Base-by-base conservation (phyloP, 345 rosid species). In the Barbarea vulgaris region DNA sequence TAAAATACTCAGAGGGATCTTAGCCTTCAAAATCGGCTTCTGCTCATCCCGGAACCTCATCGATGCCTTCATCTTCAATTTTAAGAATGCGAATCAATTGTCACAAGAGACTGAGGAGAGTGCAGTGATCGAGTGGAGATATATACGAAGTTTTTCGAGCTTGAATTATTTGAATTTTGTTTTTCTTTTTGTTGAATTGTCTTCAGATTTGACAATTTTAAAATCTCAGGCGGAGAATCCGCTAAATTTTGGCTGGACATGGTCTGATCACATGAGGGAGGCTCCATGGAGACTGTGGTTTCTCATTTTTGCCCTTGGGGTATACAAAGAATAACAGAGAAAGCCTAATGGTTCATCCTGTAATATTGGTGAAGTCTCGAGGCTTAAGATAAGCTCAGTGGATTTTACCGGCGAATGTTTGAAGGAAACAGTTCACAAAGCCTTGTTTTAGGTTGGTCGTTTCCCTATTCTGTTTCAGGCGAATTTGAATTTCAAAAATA, bases 1-100 rank as follows among this genome's bases (percentile, higher is more conserved):
- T 21, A 86, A 46, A n/a, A 92, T 82, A 79, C 77, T 87, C 10
- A 89, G 79, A 10, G 97, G 96, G 9, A 90, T 83, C 64, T 92
- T 89, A 33, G 94, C 94, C 64, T 90, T 83, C 21, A 92, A 39
- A 5, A 92, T 62, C 2, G 97, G 93, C 84, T 84, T 90, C 28
- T 84, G 85, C 22, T 92, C 97, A 17, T 92, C 92, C 4, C 97
- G 92, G 79, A 92, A 90, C 77, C 87, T 92, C 44, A 90, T 69
- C 0, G 96, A 92, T 13, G 94, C 94, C 73, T 90, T 92, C 96
- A 88, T 92, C 56, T 67, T 50, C 37, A 48, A 14, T 25, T 30
- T 36, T 11, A 17, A 41, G 5, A 61, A 1, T 41, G 15, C 4
- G 47, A 19, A 33, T 33, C 18, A 21, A 9, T 34, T 48, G 6